Base-by-base conservation (phyloP, 176 grass and related monocot genomes). In the Eremochloa ophiuroides region DNA sequence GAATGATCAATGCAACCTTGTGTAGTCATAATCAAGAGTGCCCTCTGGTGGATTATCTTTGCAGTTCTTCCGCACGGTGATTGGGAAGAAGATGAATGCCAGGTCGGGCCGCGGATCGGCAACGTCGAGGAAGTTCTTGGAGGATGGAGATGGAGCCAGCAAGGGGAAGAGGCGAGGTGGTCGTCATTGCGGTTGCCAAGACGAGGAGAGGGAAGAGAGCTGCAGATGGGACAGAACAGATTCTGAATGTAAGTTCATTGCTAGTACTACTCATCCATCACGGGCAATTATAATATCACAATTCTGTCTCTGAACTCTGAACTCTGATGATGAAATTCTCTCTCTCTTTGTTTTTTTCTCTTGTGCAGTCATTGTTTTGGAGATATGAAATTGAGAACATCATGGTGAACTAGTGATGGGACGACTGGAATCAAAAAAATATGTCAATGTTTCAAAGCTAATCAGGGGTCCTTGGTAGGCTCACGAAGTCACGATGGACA, bases 221-320 rank as follows among this genome's bases (percentile, higher is more conserved):
- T 84, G 75, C 34, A 92, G 85, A 67, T 97, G 94, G 94, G 92
- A 90, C 79, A 97, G 77, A 82, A 94, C 94, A 50, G 94, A 97
- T 91, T 92, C 94, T 50, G 92, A 97, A 74, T 97, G 94, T 97
- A 82, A 94, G 94, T 77, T 64, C 17, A 25, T 37, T 12, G 28
- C 28, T 29, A 13, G 10, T 34, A 23, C 8, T 5, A 15, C 5
- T 40, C 56, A 30, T 80, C 37, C 22, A 20, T 55, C 41, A 71
- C 22, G 11, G 6, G 38, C 23, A 63, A 56, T 13, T 20, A 12
- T 11, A 9, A 25, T 20, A 2, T 7, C 7, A 72, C 3, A 67
- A 38, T 66, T 51, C 50, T 22, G 40, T 40, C 1, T 41, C 62
- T 76, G 8, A 66, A 50, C n/a, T n/a, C n/a, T n/a, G n/a, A n/a